These are phyloP conservation scores for Ogataea dorogensis DNA, from an alignment of 805 yeast species.

Conservation along the genomic window DNA sequence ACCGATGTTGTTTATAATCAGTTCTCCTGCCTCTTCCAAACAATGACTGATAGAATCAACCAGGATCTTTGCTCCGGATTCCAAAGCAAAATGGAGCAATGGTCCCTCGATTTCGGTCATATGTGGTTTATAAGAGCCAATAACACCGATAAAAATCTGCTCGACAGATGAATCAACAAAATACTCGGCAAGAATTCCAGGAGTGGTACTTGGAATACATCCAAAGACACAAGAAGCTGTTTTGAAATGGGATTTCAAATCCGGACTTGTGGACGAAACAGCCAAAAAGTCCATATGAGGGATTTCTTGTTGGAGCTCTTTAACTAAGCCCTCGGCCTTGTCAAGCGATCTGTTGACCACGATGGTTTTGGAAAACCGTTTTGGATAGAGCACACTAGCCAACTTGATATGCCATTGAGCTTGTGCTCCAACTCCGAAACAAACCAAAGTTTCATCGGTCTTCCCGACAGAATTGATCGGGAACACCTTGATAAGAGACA, in stretches of 20 bases:
- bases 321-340: conserved; percentile 37
- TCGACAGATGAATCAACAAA: conserved; percentile 25
- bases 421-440: conserved; percentile 64
- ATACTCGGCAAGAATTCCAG: conserved; percentile 38
- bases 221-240: conserved; percentile 52
- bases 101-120: conserved; percentile 60
- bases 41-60: conserved; percentile 62
- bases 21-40: conserved; percentile 62
- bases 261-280: conserved; percentile 19
- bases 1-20: conserved; percentile 45
- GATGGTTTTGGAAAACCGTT: conserved; percentile 39
- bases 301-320: conserved; percentile 34
- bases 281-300: conserved; percentile 26
- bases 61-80: conserved; percentile 41
- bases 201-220: conserved; percentile 56
- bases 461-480: conserved; percentile 22
- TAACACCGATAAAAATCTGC: conserved; percentile 49
- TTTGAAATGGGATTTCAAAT: conserved; percentile 30
- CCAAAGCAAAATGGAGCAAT: conserved; percentile 37
- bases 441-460: conserved; percentile 33
- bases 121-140: conserved; percentile 67
- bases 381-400: conserved; percentile 41
- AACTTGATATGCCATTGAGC: conserved; percentile 61
- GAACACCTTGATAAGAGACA: conserved; percentile 42
- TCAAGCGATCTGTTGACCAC: conserved; percentile 43